These are phyloP conservation scores for Toxicodendron radicans DNA, from an alignment of 345 rosid genomes.

Conservation along the genomic window DNA sequence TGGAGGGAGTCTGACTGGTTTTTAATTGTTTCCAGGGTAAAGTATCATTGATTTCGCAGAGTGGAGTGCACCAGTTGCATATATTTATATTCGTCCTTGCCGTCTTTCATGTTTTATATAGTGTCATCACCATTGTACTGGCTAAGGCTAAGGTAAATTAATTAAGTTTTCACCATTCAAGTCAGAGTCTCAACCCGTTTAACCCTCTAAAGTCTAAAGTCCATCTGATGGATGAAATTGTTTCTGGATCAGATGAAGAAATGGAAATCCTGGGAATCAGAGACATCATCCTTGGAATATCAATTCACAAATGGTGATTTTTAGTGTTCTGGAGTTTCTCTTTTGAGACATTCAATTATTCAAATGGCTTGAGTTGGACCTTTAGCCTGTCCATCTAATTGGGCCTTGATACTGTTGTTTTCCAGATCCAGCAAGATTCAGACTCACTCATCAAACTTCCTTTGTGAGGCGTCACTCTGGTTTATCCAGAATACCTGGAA, in stretches of 20 bases:
- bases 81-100: slow-evolving; percentile 65
- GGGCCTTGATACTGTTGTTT: too few species aligned
- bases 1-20: not conserved
- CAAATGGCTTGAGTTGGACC: too few species aligned
- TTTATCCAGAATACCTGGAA: slow-evolving; percentile 30
- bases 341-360: not conserved
- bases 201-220: too few species aligned
- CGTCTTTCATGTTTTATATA: slow-evolving; percentile 55
- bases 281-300: slow-evolving; percentile 36
- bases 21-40: slow-evolving; percentile 29
- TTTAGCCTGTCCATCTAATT: not conserved
- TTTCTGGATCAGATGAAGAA: slow-evolving; percentile 42
- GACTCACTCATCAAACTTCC: slow-evolving; percentile 64
- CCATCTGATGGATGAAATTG: not conserved
- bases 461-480: slow-evolving; percentile 55
- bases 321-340: too few species aligned
- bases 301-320: slow-evolving; percentile 45
- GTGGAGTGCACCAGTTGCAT: slow-evolving; percentile 62
- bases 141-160: slow-evolving; percentile 41
- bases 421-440: slow-evolving; percentile 54
- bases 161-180: not conserved
- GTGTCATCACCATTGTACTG: slow-evolving; percentile 44
- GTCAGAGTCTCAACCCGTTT: not conserved
- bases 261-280: slow-evolving; percentile 69
- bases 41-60: slow-evolving; percentile 42